Base-by-base conservation (phyloP, 495 filamentous ascomycete genomes). In the Hyaloscypha hepaticicola region DNA sequence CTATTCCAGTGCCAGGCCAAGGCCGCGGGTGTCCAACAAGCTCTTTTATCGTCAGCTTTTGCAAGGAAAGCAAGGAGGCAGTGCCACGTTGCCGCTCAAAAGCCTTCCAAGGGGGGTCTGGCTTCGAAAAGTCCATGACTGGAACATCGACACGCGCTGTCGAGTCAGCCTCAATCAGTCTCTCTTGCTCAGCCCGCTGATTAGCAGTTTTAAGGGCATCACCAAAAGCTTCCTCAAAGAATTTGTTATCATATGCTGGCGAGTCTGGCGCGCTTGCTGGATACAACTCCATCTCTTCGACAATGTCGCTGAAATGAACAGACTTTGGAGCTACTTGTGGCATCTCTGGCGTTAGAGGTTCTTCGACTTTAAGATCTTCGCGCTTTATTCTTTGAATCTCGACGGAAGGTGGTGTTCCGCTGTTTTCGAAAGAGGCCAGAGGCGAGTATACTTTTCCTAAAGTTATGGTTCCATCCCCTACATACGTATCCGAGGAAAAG, bases 111-210 rank as follows among this genome's bases (percentile, higher is more conserved):
- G 84, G 86, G 11, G 83, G 76, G 4, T 69, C 69, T 5, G 83
- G 81, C 24, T 83, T 71, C 0, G 82, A 83, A 62, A 89, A 86
- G 57, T 90, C 87, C 76, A 89, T 76, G 1, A 79, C 59, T 0
- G 87, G 87, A 22, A 90, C 79, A 27, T 78, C 66, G 21, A 89
- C 74, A 59, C 88, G 78, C 31, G 77, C 75, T 9, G 79, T 82
- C 0, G 84, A 80, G 60, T 88, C 87, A 5, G 78, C 79, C 55
- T 83, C 78, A 41, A 84, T 76, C 24, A 90, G 75, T 50, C 82
- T 82, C 70, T 90, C 88, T 63, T 90, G 87, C 64, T 86, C 85
- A 8, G 84, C 66, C 8, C 69, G 71, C 38, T 73, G 74, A 60
- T 74, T 79, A 27, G 75, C 77, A 14, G 72, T 69, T 45, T 65